Base-by-base conservation (phyloP, 2,329 filamentous ascomycete genomes). In the Neocucurbitaria cava region DNA sequence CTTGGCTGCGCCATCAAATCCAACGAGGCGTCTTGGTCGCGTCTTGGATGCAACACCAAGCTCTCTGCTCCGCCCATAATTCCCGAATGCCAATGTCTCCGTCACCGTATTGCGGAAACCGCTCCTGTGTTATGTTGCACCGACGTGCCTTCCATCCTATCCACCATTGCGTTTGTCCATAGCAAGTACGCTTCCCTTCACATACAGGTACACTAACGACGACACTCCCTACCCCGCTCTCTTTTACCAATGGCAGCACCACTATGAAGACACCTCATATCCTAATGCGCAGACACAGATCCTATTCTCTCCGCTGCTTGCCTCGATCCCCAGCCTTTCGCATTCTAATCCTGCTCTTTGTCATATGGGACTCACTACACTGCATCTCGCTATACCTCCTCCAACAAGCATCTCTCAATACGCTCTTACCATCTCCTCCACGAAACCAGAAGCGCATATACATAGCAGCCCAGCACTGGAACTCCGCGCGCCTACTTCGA, bases 381-480 rank as follows among this genome's bases (percentile, higher is more conserved):
- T 61, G 64, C 21, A 54, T 68, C 20, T 49, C 52, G 4, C 55
- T 69, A 4, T 57, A 64, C 38, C 56, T 49, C 2, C 53, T 41
- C 15, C 67, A 70, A 45, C 40, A 30, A n/a, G 60, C 59, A n/a
- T 44, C 48, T 4, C 50, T 52, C 11, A 54, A 52, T 10, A n/a
- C n/a, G n/a, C 43, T 49, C 2, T 31, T 52, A 11, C 52, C 59
- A 15, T 62, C 61, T 13, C 64, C 61, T 13, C 62, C 62, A 2
- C 61, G 46, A 5, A 70, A 66, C 23, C 43, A 57, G 15, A 66
- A 66, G 46, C 66, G 69, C 40, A 82, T 91, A 57, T 91, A 86
- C 75, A 89, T 92, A 56, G 85, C 87, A 4, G 85, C 84, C 56
- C 85, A 88, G 68, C 87, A 89, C 66, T 90, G 87, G 81, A 90